These are phyloP conservation scores for Omphalotus guepiniiformis DNA, from an alignment of 768 basidiomycete genomes.

Conservation along the genomic window DNA sequence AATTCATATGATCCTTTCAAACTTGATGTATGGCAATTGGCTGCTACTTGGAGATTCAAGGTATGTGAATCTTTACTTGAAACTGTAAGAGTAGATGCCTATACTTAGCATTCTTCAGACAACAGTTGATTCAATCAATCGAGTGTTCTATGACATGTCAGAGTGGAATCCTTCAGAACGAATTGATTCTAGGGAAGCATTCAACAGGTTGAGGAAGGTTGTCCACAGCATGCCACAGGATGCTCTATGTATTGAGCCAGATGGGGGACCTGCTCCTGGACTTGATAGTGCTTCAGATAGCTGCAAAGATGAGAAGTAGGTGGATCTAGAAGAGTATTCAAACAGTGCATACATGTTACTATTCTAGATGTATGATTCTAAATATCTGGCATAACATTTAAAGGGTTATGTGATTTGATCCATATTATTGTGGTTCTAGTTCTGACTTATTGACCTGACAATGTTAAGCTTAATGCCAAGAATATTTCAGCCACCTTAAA, in stretches of 20 bases:
- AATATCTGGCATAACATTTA: too few relatives aligned
- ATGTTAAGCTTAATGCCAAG: too few relatives aligned
- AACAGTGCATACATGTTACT: too few relatives aligned
- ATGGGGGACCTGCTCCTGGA: too few relatives aligned
- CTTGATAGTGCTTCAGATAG: too few relatives aligned
- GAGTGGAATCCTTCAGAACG: neutral
- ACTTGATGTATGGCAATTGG: constrained; percentile 27
- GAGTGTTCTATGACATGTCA: constrained; percentile 12
- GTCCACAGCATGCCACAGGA: neutral
- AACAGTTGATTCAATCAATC: constrained; percentile 13
- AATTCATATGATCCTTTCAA: constrained; percentile 23
- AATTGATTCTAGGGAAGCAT: neutral
- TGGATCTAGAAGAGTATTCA: too few relatives aligned
- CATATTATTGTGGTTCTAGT: too few relatives aligned
- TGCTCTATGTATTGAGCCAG: neutral
- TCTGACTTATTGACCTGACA: too few relatives aligned
- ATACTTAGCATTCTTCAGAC: constrained; percentile 8
- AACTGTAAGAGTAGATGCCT: neutral
- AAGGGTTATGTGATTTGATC: too few relatives aligned
- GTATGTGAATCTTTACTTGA: constrained; percentile 9
- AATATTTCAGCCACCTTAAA: too few relatives aligned
- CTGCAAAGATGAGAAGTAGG: too few relatives aligned
- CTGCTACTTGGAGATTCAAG: constrained; percentile 14
- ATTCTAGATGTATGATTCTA: too few relatives aligned
- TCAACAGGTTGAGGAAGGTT: neutral